Conservation (phyloP, 2,329 filamentous ascomycete species). For the Paraphoma chrysanthemicola region DNA sequence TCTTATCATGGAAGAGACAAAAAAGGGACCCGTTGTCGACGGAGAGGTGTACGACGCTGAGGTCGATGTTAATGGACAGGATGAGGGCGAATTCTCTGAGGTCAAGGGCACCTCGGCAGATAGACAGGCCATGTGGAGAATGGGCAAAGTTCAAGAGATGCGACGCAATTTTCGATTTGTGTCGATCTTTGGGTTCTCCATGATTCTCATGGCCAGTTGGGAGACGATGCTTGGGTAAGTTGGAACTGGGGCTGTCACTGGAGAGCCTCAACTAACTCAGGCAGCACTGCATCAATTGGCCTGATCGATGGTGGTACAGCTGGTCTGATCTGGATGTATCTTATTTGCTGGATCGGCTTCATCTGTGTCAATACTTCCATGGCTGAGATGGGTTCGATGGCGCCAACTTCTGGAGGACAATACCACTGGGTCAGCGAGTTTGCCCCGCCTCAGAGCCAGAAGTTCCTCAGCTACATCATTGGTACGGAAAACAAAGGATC, state of each 20-base stretch:
- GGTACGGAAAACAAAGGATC: not conserved
- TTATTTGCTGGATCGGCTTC: conserved; percentile 21
- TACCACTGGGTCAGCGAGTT: conserved; percentile 33
- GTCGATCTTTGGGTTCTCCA: conserved; percentile 28
- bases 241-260: too few relatives aligned
- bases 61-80: not conserved
- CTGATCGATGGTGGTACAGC: conserved; percentile 15
- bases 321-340: conserved; percentile 33
- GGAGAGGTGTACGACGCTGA: conserved; percentile 13
- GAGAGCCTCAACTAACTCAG: not conserved
- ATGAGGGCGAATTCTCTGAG: conserved; percentile 4
- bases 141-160: conserved; percentile 27
- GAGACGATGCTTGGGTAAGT: conserved; percentile 14
- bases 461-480: conserved; percentile 10
- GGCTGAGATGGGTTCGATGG: conserved; percentile 43
- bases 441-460: conserved; percentile 33
- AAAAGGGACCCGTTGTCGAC: conserved; percentile 15
- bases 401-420: conserved; percentile 24
- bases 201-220: conserved; percentile 23
- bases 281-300: not conserved
- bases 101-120: conserved; percentile 22
- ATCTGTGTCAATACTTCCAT: conserved; percentile 30
- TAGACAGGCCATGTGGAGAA: conserved; percentile 24
- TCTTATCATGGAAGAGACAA: conserved; percentile 1
- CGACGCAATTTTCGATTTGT: conserved; percentile 29